phyloP scores from a whole-genome alignment of 345 rosid species.

The Melastoma malabathricum region DNA sequence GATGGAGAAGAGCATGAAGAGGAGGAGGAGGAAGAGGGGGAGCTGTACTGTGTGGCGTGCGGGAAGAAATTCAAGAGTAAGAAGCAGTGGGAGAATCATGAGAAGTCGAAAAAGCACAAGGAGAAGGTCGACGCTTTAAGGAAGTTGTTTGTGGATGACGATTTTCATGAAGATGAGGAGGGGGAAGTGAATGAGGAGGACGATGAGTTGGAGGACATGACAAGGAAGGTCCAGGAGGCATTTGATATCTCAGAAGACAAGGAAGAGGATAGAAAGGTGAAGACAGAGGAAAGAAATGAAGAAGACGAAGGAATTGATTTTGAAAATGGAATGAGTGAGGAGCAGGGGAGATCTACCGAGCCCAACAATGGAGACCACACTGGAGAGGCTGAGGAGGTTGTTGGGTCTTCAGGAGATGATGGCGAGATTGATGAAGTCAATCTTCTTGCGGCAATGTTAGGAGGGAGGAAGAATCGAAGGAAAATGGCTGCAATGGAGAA shows the following conservation, averaged over 20 bases:
- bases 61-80: constrained; percentile 89
- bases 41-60: constrained; percentile 73
- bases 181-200: constrained; percentile 14
- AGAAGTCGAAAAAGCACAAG: constrained; percentile 94
- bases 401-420: constrained; percentile 15
- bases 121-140: constrained; percentile 77
- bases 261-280: constrained; percentile 6
- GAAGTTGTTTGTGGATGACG: constrained; percentile 37
- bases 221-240: constrained; percentile 30
- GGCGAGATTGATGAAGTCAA: constrained; percentile 34
- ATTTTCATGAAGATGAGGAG: constrained; percentile 10
- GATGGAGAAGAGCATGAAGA: constrained; percentile 9
- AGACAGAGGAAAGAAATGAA: constrained; percentile 15
- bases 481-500: constrained; percentile 18
- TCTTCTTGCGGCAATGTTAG: constrained; percentile 62
- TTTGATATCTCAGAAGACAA: constrained; percentile 21
- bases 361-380: neutral
- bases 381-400: constrained; percentile 1
- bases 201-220: constrained; percentile 27
- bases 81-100: constrained; percentile 95
- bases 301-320: constrained; percentile 11
- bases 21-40: constrained; percentile 25
- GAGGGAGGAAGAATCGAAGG: constrained; percentile 32
- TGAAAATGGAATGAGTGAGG: constrained; percentile 9
- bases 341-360: neutral